These are phyloP conservation scores for Penicillium macrosclerotiorum DNA, from an alignment of 495 filamentous ascomycete species.

Conservation along the genomic window DNA sequence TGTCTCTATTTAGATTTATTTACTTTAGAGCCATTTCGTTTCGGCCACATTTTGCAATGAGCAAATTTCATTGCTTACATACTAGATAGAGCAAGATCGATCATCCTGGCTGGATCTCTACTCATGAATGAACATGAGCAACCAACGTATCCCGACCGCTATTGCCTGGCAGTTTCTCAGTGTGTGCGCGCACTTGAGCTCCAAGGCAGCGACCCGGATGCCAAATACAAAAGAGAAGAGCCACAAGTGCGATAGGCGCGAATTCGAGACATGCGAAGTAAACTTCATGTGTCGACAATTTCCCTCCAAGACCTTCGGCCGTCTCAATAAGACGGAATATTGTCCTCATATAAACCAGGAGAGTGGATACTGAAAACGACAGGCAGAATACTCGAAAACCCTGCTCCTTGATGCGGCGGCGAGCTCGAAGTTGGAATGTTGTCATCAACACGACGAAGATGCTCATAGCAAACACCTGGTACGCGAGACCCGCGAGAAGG, in stretches of 20 bases:
- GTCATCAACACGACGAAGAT: conserved; percentile 42
- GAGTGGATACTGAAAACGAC: conserved; percentile 34
- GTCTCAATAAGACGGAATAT: conserved; percentile 56
- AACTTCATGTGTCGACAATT: conserved; percentile 44
- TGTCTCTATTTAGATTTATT: too few relatives aligned
- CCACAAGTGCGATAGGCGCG: conserved; percentile 48
- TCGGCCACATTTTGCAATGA: too few relatives aligned
- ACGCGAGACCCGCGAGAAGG: conserved; percentile 47
- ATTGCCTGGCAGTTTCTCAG: background rate
- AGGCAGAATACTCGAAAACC: conserved; percentile 8
- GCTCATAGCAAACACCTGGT: conserved; percentile 49
- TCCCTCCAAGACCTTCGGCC: conserved; percentile 45
- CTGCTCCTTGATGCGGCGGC: conserved; percentile 5
- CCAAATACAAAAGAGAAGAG: conserved; percentile 40
- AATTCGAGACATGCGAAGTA: conserved; percentile 55
- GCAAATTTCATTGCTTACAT: too few relatives aligned
- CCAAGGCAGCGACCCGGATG: conserved; percentile 40
- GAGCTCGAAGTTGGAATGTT: conserved; percentile 20
- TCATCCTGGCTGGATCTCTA: too few relatives aligned
- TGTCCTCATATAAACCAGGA: conserved; percentile 53
- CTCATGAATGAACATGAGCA: conserved; percentile 37
- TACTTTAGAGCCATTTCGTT: too few relatives aligned
- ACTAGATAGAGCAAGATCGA: too few relatives aligned
- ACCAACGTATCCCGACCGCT: background rate
- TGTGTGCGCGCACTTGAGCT: background rate